These are phyloP conservation scores for Aphanocladium album DNA, from an alignment of 2,329 filamentous ascomycete genomes.

Conservation along the genomic window DNA sequence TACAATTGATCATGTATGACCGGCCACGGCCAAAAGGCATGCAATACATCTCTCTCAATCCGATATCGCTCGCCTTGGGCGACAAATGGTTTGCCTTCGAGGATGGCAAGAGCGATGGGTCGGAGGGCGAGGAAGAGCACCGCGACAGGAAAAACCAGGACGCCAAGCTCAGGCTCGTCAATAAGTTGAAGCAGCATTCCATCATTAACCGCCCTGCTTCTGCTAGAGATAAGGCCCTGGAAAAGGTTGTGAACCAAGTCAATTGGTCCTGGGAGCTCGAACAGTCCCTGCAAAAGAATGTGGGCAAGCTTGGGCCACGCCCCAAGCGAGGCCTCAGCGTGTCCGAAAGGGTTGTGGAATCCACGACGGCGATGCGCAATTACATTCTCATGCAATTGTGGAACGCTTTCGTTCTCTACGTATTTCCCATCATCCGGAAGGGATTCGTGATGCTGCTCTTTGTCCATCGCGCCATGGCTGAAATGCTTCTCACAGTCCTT, in stretches of 20 bases:
- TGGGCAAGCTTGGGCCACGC: conserved; percentile 74
- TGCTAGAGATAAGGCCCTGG: conserved; percentile 74
- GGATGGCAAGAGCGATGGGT: conserved; percentile 34
- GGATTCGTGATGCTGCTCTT: conserved; percentile 75
- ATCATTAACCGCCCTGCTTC: conserved; percentile 73
- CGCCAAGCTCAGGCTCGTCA: conserved; percentile 62
- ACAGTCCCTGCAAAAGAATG: conserved; percentile 80
- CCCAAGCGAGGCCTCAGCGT: conserved; percentile 84
- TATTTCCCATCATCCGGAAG: conserved; percentile 70
- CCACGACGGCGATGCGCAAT: conserved; percentile 79
- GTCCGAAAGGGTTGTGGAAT: conserved; percentile 89
- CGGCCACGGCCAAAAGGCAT: conserved; percentile 79
- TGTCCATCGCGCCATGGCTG: conserved; percentile 73
- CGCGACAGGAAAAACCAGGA: conserved; percentile 55
- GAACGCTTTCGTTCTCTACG: conserved; percentile 66
- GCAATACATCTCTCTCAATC: conserved; percentile 91
- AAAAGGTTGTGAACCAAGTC: conserved; percentile 82
- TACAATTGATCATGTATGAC: conserved; percentile 87
- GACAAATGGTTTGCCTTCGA: conserved; percentile 55
- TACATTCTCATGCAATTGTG: conserved; percentile 64
- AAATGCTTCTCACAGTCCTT: conserved; percentile 70
- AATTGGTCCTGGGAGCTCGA: conserved; percentile 95
- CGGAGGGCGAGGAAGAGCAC: conserved; percentile 68
- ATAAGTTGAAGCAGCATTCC: conserved; percentile 85
- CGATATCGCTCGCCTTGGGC: conserved; percentile 80